Evolutionary conservation across 2,329 filamentous ascomycete species (phyloP), one percentile per base, ranked within the genome.

Genomic region (Beauveria scarabaeidicola): DNA sequence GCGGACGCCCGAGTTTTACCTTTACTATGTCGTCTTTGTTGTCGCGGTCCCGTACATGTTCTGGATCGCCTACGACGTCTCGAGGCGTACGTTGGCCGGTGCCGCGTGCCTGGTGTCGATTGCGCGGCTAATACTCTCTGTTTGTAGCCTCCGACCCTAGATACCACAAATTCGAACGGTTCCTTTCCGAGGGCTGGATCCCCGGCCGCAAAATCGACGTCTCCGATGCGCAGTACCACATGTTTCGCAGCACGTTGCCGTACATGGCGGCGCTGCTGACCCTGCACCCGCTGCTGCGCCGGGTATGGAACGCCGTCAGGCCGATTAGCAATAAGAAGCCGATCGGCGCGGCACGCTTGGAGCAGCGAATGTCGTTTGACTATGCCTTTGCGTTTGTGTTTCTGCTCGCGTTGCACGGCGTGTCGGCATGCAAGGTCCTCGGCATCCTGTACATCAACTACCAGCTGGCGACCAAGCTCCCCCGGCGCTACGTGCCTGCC

Each of bases 181-280:
- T 87, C 43, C 81, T 99, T 17, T 86, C 85, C 2, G 80, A 85
- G 9, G 95, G 94, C 66, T 99, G 94, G 94, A 89, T 99, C 60
- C 89, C 88, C 8, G 93, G 93, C 27, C 88, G 93, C 61, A 90
- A 90, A 80, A 90, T 97, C 63, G 94, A 99, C 75, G 86, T 91
- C 63, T 94, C 91, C 43, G 94, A 99, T 74, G 74, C 82, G 36
- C 94, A 99, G 73, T 99, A 97, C 74, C 78, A 81, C 61, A 86
- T 84, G 41, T 97, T 99, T 70, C 87, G 95, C 65, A 78, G 82
- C 63, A 97, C 97, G 69, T 80, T 97, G 41, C 92, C 91, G 2
- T 90, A 89, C 70, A 85, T 97, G 72, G 78, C 83, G 9, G 65
- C 86, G 10, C 82, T 97, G 6, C 75, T 97, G 15, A 65, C 89